Evolutionary conservation across 169 alveolate species (phyloP).

Genomic region (Cryptosporidium andersoni): DNA sequence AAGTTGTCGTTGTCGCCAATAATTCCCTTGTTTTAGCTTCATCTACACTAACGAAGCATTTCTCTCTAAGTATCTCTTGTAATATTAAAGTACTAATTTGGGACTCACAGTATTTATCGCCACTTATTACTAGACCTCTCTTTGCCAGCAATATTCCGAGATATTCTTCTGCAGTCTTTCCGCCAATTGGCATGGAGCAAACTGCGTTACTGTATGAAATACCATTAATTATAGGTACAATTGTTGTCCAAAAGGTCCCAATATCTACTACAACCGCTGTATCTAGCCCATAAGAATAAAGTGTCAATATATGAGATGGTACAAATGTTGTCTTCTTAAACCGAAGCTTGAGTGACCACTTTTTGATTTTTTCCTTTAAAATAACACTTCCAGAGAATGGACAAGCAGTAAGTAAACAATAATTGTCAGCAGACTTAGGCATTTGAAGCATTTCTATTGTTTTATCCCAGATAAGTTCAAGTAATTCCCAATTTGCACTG

Average conservation of each 20-base stretch:
- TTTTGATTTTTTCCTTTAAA: constrained; percentile 20
- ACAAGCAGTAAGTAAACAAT: neutral
- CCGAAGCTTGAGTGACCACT: constrained; percentile 14
- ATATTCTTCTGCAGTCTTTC: constrained; percentile 42
- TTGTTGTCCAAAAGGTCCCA: constrained; percentile 67
- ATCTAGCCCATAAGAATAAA: constrained; percentile 52
- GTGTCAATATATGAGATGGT: constrained; percentile 37
- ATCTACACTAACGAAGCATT: constrained; percentile 53
- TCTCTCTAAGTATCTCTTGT: constrained; percentile 26
- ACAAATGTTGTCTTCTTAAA: constrained; percentile 17
- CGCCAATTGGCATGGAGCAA: constrained; percentile 53
- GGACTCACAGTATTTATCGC: neutral
- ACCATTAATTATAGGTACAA: constrained; percentile 58
- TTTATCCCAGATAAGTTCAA: constrained; percentile 57
- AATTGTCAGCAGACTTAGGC: neutral
- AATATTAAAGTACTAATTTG: neutral
- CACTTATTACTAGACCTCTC: constrained; percentile 36
- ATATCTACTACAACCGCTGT: constrained; percentile 63
- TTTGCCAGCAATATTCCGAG: constrained; percentile 19
- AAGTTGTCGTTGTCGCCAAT: constrained; percentile 41
- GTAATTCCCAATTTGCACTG: constrained; percentile 31
- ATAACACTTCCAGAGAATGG: constrained; percentile 60
- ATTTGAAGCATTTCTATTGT: neutral
- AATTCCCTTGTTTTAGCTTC: constrained; percentile 18
- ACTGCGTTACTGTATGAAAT: constrained; percentile 38